A percentile compares a stretch with the other conserved stretches of the same genome.
Evolutionary conservation across 805 yeast genomes (phyloP).

Genomic region (Jamesozyma spencerorum): DNA sequence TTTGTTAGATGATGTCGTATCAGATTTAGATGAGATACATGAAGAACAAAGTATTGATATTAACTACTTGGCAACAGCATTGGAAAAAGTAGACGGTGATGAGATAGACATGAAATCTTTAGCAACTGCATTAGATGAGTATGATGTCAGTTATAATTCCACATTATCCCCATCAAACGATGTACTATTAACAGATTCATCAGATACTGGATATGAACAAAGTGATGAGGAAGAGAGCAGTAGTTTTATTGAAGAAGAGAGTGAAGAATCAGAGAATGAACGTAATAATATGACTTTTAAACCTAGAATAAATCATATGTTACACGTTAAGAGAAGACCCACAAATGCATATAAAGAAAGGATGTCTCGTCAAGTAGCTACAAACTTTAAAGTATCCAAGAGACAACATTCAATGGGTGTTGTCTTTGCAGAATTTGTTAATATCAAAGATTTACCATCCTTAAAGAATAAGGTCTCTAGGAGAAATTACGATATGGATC

Average conservation of each 20-base stretch:
- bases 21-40: conserved; percentile 6
- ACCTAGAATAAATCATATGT: conserved; percentile 3
- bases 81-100: background rate
- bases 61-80: conserved; percentile 3
- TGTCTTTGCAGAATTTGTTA: conserved; percentile 62
- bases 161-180: background rate
- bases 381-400: conserved; percentile 23
- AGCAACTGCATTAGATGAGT: conserved; percentile 25
- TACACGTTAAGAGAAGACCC: conserved; percentile 6
- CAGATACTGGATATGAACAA: background rate
- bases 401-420: conserved; percentile 47
- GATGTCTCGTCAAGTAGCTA: conserved; percentile 6
- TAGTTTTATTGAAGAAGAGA: conserved; percentile 5
- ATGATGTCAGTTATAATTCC: conserved; percentile 14
- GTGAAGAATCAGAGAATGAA: conserved; percentile 1
- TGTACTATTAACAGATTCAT: background rate
- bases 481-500: conserved; percentile 84
- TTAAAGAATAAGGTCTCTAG: conserved; percentile 53
- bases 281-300: conserved; percentile 2
- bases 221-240: background rate
- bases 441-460: conserved; percentile 74
- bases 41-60: conserved; percentile 6
- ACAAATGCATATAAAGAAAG: conserved; percentile 6
- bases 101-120: conserved; percentile 14
- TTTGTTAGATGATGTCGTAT: conserved; percentile 2